phyloP scores from a whole-genome alignment of 2,329 filamentous ascomycete genomes.

The Hypoxylon sp. region DNA sequence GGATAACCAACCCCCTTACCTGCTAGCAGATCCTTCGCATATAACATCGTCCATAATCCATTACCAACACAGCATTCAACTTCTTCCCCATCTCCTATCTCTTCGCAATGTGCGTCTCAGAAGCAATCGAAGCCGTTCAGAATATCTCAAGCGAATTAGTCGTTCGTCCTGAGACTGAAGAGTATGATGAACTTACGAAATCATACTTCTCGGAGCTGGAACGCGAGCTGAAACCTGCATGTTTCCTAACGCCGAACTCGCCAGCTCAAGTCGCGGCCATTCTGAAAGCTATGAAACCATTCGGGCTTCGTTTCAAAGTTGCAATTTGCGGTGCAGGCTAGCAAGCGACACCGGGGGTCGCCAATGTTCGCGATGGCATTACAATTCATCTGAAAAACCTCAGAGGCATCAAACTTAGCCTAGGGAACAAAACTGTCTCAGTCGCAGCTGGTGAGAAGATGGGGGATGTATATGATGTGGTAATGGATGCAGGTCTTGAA shows the following conservation, averaged over 20 bases:
- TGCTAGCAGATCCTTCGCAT: too few species aligned
- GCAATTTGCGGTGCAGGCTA: constrained; percentile 33
- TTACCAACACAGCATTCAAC: too few species aligned
- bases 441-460: constrained; percentile 31
- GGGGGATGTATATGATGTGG: constrained; percentile 36
- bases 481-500: constrained; percentile 32
- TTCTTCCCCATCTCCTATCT: too few species aligned
- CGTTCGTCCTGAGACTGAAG: too few species aligned
- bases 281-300: constrained; percentile 27
- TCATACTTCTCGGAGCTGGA: constrained; percentile 43
- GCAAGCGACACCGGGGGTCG: constrained; percentile 25
- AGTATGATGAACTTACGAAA: too few species aligned
- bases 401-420: constrained; percentile 27
- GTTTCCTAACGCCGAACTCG: constrained; percentile 37
- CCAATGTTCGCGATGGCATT: constrained; percentile 31
- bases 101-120: too few species aligned
- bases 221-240: constrained; percentile 37
- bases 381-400: constrained; percentile 31
- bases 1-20: too few species aligned
- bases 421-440: constrained; percentile 12
- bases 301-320: constrained; percentile 6
- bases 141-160: too few species aligned
- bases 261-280: constrained; percentile 31
- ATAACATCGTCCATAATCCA: too few species aligned
- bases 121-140: too few species aligned